Evolutionary conservation across 345 rosid species (phyloP), one percentile per base, ranked within the genome.

Genomic region (Eucalyptus marginata): DNA sequence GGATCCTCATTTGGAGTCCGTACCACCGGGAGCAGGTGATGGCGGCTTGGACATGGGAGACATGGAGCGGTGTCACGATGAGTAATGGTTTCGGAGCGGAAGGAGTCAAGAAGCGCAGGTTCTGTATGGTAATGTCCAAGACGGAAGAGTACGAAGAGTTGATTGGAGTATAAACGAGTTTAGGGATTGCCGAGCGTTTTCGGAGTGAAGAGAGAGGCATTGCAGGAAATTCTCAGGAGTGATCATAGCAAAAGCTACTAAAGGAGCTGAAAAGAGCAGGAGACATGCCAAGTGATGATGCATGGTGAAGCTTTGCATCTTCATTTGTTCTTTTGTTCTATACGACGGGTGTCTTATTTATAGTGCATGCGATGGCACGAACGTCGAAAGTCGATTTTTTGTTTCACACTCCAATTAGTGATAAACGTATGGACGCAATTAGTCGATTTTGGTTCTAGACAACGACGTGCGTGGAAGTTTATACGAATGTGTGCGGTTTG

Each of bases 41-140:
- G 56, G 93, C 87, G 1, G 93, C 93, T 24, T 92, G 95, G 85
- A 94, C 92, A 27, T 95, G 93, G 3, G 92, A 91, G 7, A 87
- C 90, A 36, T 90, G 36, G 66, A 89, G 52, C 9, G 95, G 95
- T 22, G 94, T 91, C 58, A 91, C 27, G 49, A 89, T 91, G 54
- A 90, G 8, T 44, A 40, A 52, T 52, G 94, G 94, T 89, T 87
- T 92, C 6, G 90, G 91, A 54, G 84, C 33, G 15, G 58, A 31
- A 40, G 90, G 90, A 31, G 87, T 87, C 43, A 52, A 62, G 89
- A 87, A 87, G 47, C 90, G 86, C 20, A 49, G 49, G 89, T 91
- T 91, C 49, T 44, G 62, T n/a, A 58, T 58, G 31, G 87, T 43
- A 18, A 85, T 15, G 58, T 81, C 54, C 62, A 89, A 10, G 12